Evolutionary conservation across 1,284 basidiomycete genomes (phyloP).

Genomic region (Malassezia sympodialis): DNA sequence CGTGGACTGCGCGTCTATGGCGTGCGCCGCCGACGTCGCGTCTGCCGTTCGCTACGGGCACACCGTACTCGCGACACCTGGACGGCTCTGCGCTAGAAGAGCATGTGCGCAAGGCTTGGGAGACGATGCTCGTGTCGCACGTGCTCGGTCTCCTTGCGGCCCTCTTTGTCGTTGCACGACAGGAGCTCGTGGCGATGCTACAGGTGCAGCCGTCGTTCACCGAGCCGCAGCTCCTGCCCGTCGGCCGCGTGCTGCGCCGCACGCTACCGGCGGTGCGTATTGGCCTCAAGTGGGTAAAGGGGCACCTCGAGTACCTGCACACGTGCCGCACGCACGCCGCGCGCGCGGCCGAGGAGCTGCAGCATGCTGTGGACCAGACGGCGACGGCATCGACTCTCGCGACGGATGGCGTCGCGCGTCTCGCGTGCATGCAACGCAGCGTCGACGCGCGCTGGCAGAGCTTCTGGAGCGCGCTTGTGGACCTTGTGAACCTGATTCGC

Average conservation of each 20-base stretch:
- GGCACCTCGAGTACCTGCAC: conserved; percentile 63
- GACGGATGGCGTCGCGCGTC: conserved; percentile 2
- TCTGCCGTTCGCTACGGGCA: conserved; percentile 56
- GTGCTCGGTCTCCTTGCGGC: conserved; percentile 62
- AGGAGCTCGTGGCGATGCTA: conserved; percentile 52
- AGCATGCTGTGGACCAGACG: neutral
- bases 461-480: conserved; percentile 65
- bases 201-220: neutral
- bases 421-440: conserved; percentile 1
- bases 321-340: conserved; percentile 22
- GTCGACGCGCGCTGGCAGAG: neutral
- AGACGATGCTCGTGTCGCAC: conserved; percentile 68
- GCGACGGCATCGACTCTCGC: conserved; percentile 1
- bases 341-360: conserved; percentile 10
- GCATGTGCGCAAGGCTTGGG: conserved; percentile 1
- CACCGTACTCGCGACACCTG: neutral
- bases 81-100: neutral
- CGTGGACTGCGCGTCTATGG: conserved; percentile 20
- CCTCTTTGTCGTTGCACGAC: conserved; percentile 58
- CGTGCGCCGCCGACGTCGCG: conserved; percentile 18
- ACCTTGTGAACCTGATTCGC: conserved; percentile 60
- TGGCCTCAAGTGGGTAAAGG: conserved; percentile 75
- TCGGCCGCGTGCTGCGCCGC: conserved; percentile 57
- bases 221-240: conserved; percentile 71
- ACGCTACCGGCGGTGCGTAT: conserved; percentile 78